Evolutionary conservation across 164 flowering plant genomes (phyloP).

Genomic region (Chloranthus sessilifolius): DNA sequence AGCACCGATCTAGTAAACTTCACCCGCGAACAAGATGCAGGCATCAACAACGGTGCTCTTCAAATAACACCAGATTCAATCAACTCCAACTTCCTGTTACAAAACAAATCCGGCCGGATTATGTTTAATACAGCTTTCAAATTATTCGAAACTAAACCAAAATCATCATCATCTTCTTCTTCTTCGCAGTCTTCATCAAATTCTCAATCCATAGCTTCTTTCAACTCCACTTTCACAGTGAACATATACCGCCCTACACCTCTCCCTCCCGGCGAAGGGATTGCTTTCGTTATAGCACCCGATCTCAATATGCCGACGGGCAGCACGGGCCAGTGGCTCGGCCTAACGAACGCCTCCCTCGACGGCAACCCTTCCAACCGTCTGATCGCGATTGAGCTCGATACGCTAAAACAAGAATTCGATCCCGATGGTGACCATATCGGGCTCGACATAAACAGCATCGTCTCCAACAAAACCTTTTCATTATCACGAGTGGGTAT

Average conservation of each 20-base stretch:
- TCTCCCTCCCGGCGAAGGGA: constrained; percentile 41
- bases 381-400: constrained; percentile 58
- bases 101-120: constrained; percentile 29
- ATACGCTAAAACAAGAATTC: constrained; percentile 41
- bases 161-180: background rate
- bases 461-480: constrained; percentile 24
- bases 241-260: constrained; percentile 27
- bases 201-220: constrained; percentile 26
- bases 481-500: constrained; percentile 24
- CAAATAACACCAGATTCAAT: constrained; percentile 35
- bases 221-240: constrained; percentile 36
- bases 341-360: constrained; percentile 45
- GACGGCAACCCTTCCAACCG: constrained; percentile 34
- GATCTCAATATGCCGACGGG: constrained; percentile 18
- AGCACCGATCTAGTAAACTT: background rate
- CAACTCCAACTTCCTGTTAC: constrained; percentile 17
- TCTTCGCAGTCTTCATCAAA: background rate
- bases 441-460: constrained; percentile 47
- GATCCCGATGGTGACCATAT: constrained; percentile 60
- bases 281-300: constrained; percentile 58
- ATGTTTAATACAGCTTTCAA: constrained; percentile 13
- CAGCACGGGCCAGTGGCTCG: constrained; percentile 52
- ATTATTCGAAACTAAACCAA: constrained; percentile 17
- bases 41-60: constrained; percentile 25
- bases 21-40: constrained; percentile 4